Conservation (phyloP, 257 asterid species). For the Capsicum chinense region DNA sequence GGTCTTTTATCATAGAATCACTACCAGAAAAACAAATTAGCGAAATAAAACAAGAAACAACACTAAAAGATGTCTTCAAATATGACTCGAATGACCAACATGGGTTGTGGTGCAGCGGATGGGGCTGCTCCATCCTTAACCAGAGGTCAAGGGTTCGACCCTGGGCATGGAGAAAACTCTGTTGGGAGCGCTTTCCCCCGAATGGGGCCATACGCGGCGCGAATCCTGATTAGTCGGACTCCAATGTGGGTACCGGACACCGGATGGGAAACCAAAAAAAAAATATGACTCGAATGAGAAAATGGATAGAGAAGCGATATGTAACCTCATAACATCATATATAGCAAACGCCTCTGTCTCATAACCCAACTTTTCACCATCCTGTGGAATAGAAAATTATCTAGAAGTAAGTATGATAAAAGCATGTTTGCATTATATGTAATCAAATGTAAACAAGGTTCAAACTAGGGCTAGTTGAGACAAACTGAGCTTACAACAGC, state of each 20-base stretch:
- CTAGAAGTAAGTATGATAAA: conserved; percentile 17
- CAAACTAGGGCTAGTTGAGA: conserved; percentile 7
- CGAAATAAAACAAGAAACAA: not conserved
- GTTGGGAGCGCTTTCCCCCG: too few species aligned
- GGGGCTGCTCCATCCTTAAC: not conserved
- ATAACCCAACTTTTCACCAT: conserved; percentile 85
- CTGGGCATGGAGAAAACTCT: too few species aligned
- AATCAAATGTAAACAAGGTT: conserved; percentile 5
- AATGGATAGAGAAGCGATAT: conserved; percentile 26
- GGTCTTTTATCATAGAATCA: conserved; percentile 4
- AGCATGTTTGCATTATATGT: not conserved
- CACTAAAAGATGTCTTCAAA: not conserved
- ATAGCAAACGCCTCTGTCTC: conserved; percentile 95
- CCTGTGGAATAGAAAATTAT: conserved; percentile 54
- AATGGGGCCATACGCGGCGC: too few species aligned
- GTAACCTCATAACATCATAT: conserved; percentile 90
- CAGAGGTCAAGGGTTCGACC: too few species aligned
- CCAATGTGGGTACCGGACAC: too few species aligned
- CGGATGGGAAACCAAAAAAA: too few species aligned
- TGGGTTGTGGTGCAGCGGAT: not conserved
- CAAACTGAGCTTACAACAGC: conserved; percentile 18
- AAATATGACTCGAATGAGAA: conserved; percentile 19
- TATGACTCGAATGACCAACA: conserved; percentile 22
- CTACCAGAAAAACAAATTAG: conserved; percentile 23
- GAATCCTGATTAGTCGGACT: too few species aligned